Base-by-base conservation (phyloP, 768 basidiomycete genomes). In the Rhodosporidiobolus sp. region DNA sequence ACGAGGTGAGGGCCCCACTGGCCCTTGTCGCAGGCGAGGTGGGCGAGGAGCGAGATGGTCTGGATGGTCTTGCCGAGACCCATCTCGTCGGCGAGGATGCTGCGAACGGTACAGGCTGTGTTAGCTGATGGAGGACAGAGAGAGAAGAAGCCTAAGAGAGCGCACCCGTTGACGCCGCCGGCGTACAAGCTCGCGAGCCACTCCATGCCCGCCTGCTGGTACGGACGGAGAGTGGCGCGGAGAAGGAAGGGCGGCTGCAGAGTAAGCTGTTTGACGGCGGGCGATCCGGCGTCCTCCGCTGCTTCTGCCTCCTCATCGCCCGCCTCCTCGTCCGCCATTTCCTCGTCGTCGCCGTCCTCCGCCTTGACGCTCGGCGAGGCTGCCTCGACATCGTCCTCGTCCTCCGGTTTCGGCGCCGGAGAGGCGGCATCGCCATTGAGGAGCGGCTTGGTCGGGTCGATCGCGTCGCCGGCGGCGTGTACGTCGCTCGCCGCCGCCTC, bases 41-140 rank as follows among this genome's bases (percentile, higher is more conserved):
- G 90, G 0, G 94, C 94, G 72, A 91, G 88, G 79, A 99, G 95
- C 1, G 95, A 88, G 57, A 99, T 99, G 0, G 88, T 91, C 85
- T 99, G 95, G 0, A 98, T 85, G 0, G 95, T 99, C 91, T 96
- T 77, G 26, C 76, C 70, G 52, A 68, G 64, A 5, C 67, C 65
- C 71, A 75, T 75, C 57, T 75, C 70, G 69, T 72, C 70, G 53
- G 67, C 70, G 64, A 74, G 70, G 48, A 67, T 57, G 46, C 64
- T 69, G 55, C 7, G 32, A 4, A 1, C 16, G 34, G 22, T n/a
- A 16, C 30, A 4, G 32, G 38, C 6, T n/a, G 24, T 22, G 11
- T 45, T 32, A 43, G 14, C 2, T 48, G 10, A 46, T n/a, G 4
- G 8, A 34, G 8, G 38, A 6, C 28, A 38, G 46, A 9, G 32